phyloP scores from a whole-genome alignment of 495 filamentous ascomycete species.

The Monascus purpureus region DNA sequence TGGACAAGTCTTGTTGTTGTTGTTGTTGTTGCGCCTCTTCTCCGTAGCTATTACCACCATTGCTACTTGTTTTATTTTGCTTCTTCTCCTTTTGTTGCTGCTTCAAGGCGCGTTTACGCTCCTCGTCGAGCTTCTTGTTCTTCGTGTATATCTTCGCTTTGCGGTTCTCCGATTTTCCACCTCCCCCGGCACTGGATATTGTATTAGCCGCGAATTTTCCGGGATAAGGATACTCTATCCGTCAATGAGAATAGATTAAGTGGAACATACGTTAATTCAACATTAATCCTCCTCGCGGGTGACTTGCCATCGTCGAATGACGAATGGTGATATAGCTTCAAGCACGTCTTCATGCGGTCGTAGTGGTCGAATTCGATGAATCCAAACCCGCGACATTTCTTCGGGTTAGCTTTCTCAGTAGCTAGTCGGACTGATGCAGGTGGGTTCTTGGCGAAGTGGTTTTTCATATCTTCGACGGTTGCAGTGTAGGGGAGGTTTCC shows the following conservation, averaged over 20 bases:
- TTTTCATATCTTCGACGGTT: conserved; percentile 46
- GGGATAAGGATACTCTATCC: no score
- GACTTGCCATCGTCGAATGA: conserved; percentile 57
- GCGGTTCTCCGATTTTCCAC: conserved; percentile 59
- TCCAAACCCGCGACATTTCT: conserved; percentile 69
- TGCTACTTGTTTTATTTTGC: conserved; percentile 18
- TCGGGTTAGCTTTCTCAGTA: conserved; percentile 52
- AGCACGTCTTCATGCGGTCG: conserved; percentile 86
- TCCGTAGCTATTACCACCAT: conserved; percentile 8
- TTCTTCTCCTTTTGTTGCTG: conserved; percentile 36
- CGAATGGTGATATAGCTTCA: conserved; percentile 79
- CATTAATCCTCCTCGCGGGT: conserved; percentile 62
- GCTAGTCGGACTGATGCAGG: conserved; percentile 63
- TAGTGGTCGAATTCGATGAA: conserved; percentile 87
- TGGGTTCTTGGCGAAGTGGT: conserved; percentile 65
- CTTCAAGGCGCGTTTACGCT: conserved; percentile 47
- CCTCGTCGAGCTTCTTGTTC: conserved; percentile 76
- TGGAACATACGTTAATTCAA: conserved; percentile 68
- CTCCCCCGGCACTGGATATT: conserved; percentile 51
- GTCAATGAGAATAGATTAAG: no score
- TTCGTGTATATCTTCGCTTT: conserved; percentile 66
- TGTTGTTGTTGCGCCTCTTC: conserved; percentile 15
- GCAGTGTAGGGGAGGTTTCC: conserved; percentile 83
- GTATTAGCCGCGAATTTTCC: conserved; percentile 5
- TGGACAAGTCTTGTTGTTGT: conserved; percentile 4